A percentile compares a stretch with the other conserved stretches of the same genome.
Evolutionary conservation across 176 grass and related monocot species (phyloP).

Genomic region (Oryza nivara): DNA sequence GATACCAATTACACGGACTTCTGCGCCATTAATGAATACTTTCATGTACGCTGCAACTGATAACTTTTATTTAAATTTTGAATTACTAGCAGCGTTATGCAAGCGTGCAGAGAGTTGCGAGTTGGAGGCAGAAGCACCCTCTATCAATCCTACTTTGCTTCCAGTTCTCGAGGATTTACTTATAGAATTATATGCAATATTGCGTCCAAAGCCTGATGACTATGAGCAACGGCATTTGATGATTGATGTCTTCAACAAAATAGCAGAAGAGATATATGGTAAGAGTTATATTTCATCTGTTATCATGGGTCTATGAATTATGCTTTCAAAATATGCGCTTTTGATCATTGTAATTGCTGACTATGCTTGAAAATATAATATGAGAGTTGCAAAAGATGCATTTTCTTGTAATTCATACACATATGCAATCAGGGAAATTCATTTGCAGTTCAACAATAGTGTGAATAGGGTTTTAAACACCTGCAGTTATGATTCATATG

Average conservation of each 20-base stretch:
- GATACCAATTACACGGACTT: neutral
- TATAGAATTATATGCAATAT: slow-evolving; percentile 57
- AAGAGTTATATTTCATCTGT: slow-evolving; percentile 22
- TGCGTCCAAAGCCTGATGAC: slow-evolving; percentile 60
- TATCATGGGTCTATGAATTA: neutral
- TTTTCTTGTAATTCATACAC: slow-evolving; percentile 22
- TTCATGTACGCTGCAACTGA: neutral
- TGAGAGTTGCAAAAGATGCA: slow-evolving; percentile 16
- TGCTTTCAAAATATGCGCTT: slow-evolving; percentile 15
- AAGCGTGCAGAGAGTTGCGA: slow-evolving; percentile 53
- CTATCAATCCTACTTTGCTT: slow-evolving; percentile 47
- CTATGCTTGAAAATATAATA: slow-evolving; percentile 1
- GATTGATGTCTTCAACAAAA: slow-evolving; percentile 61
- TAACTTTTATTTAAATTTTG: slow-evolving; percentile 28
- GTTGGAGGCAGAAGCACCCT: slow-evolving; percentile 42
- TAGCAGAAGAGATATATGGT: slow-evolving; percentile 68
- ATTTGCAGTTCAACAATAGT: neutral
- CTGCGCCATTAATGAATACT: neutral
- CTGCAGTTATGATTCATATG: slow-evolving; percentile 8
- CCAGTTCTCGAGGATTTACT: slow-evolving; percentile 59
- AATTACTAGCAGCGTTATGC: slow-evolving; percentile 53
- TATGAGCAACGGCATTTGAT: slow-evolving; percentile 71
- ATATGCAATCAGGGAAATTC: slow-evolving; percentile 19
- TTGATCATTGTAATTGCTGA: slow-evolving; percentile 6
- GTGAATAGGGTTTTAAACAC: slow-evolving; percentile 11